Evolutionary conservation across 306 rosid genomes (phyloP).

Genomic region (Carpinus fangiana): DNA sequence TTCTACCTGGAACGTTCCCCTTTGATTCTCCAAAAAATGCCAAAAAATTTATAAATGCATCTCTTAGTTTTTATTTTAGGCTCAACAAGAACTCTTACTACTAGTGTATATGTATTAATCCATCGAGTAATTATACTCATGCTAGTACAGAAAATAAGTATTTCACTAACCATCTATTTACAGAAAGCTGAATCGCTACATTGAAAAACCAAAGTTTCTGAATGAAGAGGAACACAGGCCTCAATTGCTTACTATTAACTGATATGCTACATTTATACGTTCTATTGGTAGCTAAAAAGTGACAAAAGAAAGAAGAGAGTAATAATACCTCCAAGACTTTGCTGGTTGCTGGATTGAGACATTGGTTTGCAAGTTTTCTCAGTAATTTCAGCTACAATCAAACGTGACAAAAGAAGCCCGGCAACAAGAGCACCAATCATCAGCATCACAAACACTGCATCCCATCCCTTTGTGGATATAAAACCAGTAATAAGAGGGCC

Average conservation of each 20-base stretch:
- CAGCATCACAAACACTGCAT: constrained; percentile 67
- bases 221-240: no score
- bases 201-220: no score
- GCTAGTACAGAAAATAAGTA: not conserved
- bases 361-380: constrained; percentile 45
- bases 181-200: not conserved
- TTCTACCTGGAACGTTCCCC: not conserved
- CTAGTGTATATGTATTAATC: not conserved
- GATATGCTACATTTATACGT: not conserved
- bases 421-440: constrained; percentile 65
- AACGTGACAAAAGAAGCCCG: constrained; percentile 62
- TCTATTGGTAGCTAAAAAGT: not conserved
- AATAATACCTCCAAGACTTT: constrained; percentile 51
- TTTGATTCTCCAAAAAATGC: not conserved
- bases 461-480: constrained; percentile 69
- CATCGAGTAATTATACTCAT: not conserved
- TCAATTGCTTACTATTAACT: not conserved
- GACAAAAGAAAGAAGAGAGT: not conserved
- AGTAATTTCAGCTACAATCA: constrained; percentile 56
- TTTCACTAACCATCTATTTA: not conserved
- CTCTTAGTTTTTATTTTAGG: not conserved
- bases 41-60: not conserved
- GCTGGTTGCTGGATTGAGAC: constrained; percentile 30
- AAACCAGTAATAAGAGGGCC: constrained; percentile 91
- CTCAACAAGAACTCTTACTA: not conserved